These are phyloP conservation scores for Spencermartinsiella ligniputridi DNA, from an alignment of 1,139 yeast species.

Conservation along the genomic window DNA sequence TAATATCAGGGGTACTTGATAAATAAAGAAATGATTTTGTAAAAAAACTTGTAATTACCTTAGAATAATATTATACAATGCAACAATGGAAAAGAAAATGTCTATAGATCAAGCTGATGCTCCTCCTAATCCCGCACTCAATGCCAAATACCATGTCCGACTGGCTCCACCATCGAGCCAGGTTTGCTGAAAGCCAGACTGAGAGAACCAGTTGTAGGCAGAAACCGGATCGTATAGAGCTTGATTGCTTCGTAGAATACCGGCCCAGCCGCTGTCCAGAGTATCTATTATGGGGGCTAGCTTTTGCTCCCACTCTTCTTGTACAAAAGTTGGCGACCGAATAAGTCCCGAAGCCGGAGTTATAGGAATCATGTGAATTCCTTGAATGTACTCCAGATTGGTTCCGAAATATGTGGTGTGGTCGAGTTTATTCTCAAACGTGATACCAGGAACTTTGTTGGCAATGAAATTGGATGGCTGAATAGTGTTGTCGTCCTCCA, in stretches of 20 bases:
- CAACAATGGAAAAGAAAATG: too few relatives aligned
- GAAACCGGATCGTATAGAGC: constrained; percentile 68
- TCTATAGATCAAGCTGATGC: not conserved
- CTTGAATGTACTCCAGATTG: constrained; percentile 78
- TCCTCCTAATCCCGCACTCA: constrained; percentile 47
- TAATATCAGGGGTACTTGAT: too few relatives aligned
- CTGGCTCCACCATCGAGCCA: constrained; percentile 87
- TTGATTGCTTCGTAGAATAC: constrained; percentile 70
- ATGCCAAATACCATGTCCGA: constrained; percentile 83
- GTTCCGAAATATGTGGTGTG: constrained; percentile 89
- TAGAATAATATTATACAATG: too few relatives aligned
- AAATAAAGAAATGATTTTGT: too few relatives aligned
- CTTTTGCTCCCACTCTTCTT: constrained; percentile 72
- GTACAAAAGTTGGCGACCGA: constrained; percentile 63
- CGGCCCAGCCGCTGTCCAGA: constrained; percentile 81
- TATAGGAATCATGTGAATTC: constrained; percentile 90
- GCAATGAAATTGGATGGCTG: constrained; percentile 54
- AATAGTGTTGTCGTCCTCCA: constrained; percentile 51
- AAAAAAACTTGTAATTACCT: too few relatives aligned
- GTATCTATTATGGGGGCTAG: constrained; percentile 47
- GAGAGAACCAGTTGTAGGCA: constrained; percentile 66
- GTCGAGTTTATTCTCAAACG: constrained; percentile 80
- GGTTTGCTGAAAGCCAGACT: constrained; percentile 40
- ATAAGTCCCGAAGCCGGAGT: constrained; percentile 80
- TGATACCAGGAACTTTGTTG: constrained; percentile 71